A percentile compares a stretch with the other conserved stretches of the same genome.
These are phyloP conservation scores for Pholiota adiposa DNA, from an alignment of 1,284 basidiomycete genomes.

Conservation along the genomic window DNA sequence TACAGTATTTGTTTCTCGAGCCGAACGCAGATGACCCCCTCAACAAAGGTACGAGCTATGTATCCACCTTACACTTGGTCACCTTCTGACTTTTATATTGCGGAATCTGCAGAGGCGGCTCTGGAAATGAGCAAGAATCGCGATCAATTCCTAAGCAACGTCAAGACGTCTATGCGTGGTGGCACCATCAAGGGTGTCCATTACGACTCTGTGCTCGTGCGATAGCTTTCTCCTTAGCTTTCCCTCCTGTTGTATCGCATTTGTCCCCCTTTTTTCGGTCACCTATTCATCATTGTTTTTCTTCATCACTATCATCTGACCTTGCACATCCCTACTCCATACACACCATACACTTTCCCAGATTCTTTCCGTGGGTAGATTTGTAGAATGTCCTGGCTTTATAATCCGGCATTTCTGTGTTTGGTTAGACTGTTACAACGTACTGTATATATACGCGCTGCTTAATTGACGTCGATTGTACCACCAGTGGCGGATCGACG, in stretches of 20 bases:
- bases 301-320: slow-evolving; percentile 27
- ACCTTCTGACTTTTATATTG: slow-evolving; percentile 4
- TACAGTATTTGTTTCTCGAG: slow-evolving; percentile 98
- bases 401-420: slow-evolving; percentile 22
- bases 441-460: slow-evolving; percentile 31
- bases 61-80: slow-evolving; percentile 2
- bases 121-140: slow-evolving; percentile 88
- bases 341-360: slow-evolving; percentile 29
- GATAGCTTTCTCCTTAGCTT: slow-evolving; percentile 33
- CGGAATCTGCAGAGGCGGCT: slow-evolving; percentile 78
- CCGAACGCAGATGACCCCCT: slow-evolving; percentile 98
- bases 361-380: slow-evolving; percentile 26
- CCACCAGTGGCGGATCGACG: neutral
- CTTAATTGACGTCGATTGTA: slow-evolving; percentile 28
- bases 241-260: slow-evolving; percentile 16
- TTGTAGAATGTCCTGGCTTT: slow-evolving; percentile 27
- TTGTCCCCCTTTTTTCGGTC: slow-evolving; percentile 17
- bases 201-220: slow-evolving; percentile 75
- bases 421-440: slow-evolving; percentile 22
- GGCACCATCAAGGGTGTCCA: slow-evolving; percentile 73
- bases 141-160: slow-evolving; percentile 81
- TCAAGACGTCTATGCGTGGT: slow-evolving; percentile 85
- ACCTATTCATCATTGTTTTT: slow-evolving; percentile 25
- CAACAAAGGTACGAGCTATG: slow-evolving; percentile 83
- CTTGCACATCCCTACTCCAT: slow-evolving; percentile 30